Evolutionary conservation across 2,329 filamentous ascomycete genomes (phyloP).

Genomic region (Coniochaeta ligniaria): DNA sequence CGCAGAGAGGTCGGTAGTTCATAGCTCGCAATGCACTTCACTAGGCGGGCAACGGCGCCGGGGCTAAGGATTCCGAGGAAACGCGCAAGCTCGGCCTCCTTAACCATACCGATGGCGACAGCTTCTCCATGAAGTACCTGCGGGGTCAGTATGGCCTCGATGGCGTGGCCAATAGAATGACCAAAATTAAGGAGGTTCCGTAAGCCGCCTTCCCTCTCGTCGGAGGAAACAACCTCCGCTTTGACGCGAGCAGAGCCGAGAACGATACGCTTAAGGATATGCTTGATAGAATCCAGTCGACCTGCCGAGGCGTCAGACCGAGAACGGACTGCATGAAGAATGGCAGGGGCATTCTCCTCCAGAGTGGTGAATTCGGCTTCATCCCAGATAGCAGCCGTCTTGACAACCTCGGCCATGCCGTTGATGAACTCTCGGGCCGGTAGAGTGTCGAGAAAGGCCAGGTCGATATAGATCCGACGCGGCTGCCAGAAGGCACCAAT

Average conservation of each 20-base stretch:
- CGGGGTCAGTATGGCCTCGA: slow-evolving; percentile 90
- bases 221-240: slow-evolving; percentile 86
- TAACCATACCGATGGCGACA: slow-evolving; percentile 97
- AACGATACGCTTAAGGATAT: slow-evolving; percentile 71
- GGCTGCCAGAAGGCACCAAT: slow-evolving; percentile 97
- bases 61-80: slow-evolving; percentile 80
- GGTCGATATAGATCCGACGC: slow-evolving; percentile 85
- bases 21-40: slow-evolving; percentile 93
- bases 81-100: slow-evolving; percentile 88
- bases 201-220: slow-evolving; percentile 89
- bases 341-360: slow-evolving; percentile 71
- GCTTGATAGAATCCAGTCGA: slow-evolving; percentile 59
- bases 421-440: slow-evolving; percentile 93
- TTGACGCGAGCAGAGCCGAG: slow-evolving; percentile 89
- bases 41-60: slow-evolving; percentile 79
- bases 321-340: slow-evolving; percentile 65
- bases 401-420: slow-evolving; percentile 96
- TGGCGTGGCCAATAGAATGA: slow-evolving; percentile 94
- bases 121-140: slow-evolving; percentile 94
- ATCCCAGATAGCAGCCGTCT: slow-evolving; percentile 95
- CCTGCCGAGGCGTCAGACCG: slow-evolving; percentile 40
- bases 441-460: slow-evolving; percentile 84
- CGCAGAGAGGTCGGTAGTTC: slow-evolving; percentile 78
- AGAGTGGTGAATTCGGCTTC: slow-evolving; percentile 78
- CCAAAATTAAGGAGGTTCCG: slow-evolving; percentile 96